Evolutionary conservation across 73 alveolate genomes (phyloP).

Genomic region (Tetrahymena elliotti): DNA sequence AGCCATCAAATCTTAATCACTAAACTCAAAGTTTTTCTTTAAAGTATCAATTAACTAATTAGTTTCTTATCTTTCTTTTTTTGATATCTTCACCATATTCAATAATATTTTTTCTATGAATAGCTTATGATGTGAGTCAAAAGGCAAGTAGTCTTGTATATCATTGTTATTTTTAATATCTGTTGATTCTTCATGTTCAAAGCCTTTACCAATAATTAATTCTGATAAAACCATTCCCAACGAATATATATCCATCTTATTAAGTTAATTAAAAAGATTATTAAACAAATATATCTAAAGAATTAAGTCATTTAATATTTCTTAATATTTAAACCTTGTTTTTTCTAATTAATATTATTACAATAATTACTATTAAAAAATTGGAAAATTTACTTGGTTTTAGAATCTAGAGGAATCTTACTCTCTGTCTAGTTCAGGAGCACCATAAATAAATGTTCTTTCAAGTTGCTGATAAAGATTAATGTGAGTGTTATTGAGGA

Average conservation of each 20-base stretch:
- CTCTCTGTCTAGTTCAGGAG: not conserved
- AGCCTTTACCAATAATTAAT: not conserved
- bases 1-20: not conserved
- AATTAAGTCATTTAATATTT: too few species aligned
- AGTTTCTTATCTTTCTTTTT: not conserved
- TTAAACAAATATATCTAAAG: too few species aligned
- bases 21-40: not conserved
- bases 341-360: too few species aligned
- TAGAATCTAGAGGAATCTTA: not conserved
- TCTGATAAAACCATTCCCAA: not conserved
- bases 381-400: not conserved
- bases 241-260: not conserved
- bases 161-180: not conserved
- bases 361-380: not conserved
- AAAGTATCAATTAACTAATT: not conserved
- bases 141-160: not conserved
- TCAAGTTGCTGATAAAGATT: not conserved
- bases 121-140: not conserved
- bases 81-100: not conserved
- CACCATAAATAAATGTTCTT: not conserved
- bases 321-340: too few species aligned
- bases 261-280: not conserved
- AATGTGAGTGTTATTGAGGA: not conserved
- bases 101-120: not conserved
- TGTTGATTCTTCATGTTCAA: not conserved